Base-by-base conservation (phyloP, 768 basidiomycete genomes). In the Tubosaeta brunneosetosa region DNA sequence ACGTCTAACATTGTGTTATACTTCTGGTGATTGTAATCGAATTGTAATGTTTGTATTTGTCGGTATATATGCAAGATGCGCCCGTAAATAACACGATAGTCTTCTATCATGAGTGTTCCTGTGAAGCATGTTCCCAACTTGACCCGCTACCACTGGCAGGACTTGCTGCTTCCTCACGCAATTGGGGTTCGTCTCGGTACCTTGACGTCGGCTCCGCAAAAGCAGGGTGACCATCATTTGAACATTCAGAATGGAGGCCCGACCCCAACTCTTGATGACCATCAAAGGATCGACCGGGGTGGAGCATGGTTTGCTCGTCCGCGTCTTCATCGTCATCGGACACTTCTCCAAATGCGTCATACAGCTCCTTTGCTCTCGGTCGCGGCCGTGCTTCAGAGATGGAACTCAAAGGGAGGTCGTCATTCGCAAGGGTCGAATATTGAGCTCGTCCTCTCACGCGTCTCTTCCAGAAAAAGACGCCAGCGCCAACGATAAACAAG, bases 331-430 rank as follows among this genome's bases (percentile, higher is more conserved):
- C 87, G 42, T 91, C 88, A 55, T 91, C 93, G 29, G 86, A 88
- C 26, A 85, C 78, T 63, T 93, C 92, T 33, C 92, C 93, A 71
- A 98, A 98, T 16, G 95, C 94, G 69, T 98, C 94, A 62, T 97
- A 98, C 55, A 99, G 66, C 70, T 97, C 95, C 72, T 88, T 88
- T 46, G 93, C 88, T 46, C 85, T 77, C 34, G 77, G 73, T 22
- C 76, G 61, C 12, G 69, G 47, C 16, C 56, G 59, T 50, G 42
- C 57, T 22, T 75, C 68, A 17, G 79, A 75, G 29, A 97, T 68
- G 4, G 85, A 66, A 46, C 78, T 82, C 91, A 98, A 92, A 8
- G 84, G 82, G 49, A 94, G 69, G 46, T 87, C 86, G 48, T 88
- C 87, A 22, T 64, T 81, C 4, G 78, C 77, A 27, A 93, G 67